Evolutionary conservation across 352 stramenopile genomes (phyloP).

Genomic region (Pelagophyceae sp.): DNA sequence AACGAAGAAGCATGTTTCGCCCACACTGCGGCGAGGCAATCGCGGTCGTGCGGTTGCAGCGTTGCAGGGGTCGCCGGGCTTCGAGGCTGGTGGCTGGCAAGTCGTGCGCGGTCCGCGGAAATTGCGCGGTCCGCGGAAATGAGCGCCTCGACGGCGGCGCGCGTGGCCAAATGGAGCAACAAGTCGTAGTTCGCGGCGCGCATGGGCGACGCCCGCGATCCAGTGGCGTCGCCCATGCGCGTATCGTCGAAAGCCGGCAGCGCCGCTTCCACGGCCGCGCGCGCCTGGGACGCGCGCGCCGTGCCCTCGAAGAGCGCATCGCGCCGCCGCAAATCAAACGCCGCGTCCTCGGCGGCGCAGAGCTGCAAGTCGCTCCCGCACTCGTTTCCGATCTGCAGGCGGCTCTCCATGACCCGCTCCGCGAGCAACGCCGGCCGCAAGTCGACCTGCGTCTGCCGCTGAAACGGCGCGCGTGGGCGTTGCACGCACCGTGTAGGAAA

Average conservation of each 20-base stretch:
- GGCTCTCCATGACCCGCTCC: not conserved
- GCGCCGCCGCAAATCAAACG: not conserved
- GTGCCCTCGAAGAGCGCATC: not conserved
- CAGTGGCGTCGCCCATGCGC: not conserved
- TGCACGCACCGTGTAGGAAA: no score
- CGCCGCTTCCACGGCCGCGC: not conserved
- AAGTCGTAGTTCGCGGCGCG: slow-evolving; percentile 11
- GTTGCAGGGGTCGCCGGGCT: no score
- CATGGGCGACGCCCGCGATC: not conserved
- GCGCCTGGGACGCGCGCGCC: not conserved
- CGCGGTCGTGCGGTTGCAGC: not conserved
- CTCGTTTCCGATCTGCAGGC: slow-evolving; percentile 2
- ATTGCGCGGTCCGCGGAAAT: not conserved
- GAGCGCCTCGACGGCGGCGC: not conserved
- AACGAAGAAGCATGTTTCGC: not conserved
- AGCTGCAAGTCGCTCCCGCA: not conserved
- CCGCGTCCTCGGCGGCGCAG: not conserved
- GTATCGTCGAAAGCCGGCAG: slow-evolving; percentile 9
- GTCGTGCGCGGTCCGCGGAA: not conserved
- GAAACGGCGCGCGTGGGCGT: no score
- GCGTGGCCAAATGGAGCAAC: not conserved
- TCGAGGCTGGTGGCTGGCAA: no score
- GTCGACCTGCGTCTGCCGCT: no score
- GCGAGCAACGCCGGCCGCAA: not conserved
- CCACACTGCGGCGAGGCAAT: not conserved